Evolutionary conservation across 1,284 basidiomycete species (phyloP).

Genomic region (Tilletia setariae): DNA sequence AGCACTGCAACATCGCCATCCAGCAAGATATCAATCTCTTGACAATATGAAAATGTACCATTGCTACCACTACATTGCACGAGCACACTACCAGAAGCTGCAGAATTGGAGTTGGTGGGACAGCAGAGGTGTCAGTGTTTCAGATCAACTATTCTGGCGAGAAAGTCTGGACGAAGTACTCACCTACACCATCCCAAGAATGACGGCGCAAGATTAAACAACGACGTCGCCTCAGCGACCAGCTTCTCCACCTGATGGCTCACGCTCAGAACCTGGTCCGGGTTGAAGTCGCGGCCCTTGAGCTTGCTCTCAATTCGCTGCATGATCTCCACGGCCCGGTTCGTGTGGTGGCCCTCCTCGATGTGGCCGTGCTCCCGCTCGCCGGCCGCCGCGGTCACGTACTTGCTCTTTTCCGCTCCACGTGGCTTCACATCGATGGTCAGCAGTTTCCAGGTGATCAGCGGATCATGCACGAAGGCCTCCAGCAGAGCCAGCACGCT

Average conservation of each 20-base stretch:
- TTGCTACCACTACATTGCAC: no score
- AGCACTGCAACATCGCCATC: no score
- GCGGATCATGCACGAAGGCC: constrained; percentile 66
- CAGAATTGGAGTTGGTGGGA: no score
- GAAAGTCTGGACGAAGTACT: neutral
- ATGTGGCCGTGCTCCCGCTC: constrained; percentile 35
- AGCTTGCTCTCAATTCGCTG: constrained; percentile 52
- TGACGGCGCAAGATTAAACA: constrained; percentile 50
- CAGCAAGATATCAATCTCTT: no score
- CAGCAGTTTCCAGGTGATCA: constrained; percentile 61
- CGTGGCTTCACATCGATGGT: constrained; percentile 33
- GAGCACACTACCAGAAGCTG: no score
- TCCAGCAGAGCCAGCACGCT: constrained; percentile 96
- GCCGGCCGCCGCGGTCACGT: constrained; percentile 22
- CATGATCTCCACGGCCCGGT: constrained; percentile 50
- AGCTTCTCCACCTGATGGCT: constrained; percentile 46
- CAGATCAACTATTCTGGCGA: no score
- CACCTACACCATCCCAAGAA: constrained; percentile 52
- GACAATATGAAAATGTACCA: no score
- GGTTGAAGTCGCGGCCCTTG: constrained; percentile 48
- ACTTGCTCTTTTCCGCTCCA: constrained; percentile 33
- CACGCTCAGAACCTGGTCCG: constrained; percentile 35
- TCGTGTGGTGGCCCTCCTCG: constrained; percentile 42
- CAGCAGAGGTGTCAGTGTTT: no score
- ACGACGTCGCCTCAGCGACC: constrained; percentile 42